These are phyloP conservation scores for Rhizophora apiculata DNA, from an alignment of 345 rosid genomes.

Conservation along the genomic window DNA sequence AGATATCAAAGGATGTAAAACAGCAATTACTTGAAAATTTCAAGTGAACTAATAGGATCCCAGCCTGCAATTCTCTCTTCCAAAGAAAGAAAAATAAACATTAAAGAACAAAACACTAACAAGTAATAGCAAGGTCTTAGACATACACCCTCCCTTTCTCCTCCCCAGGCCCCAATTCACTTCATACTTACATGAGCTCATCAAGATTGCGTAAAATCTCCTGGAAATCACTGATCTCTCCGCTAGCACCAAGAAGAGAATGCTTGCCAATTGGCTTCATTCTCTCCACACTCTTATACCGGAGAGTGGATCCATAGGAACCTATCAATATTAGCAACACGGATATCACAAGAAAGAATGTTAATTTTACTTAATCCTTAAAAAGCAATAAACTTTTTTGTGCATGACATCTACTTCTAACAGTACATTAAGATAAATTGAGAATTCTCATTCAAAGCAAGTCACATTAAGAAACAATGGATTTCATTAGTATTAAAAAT, in stretches of 20 bases:
- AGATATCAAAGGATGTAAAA: conserved; percentile 20
- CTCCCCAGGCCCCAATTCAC: not conserved
- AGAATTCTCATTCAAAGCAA: no score
- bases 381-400: not conserved
- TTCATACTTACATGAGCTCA: conserved; percentile 70
- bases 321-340: conserved; percentile 37
- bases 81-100: not conserved
- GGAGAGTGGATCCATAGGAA: conserved; percentile 92
- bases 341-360: not conserved
- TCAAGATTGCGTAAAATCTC: conserved; percentile 84
- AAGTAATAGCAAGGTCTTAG: not conserved
- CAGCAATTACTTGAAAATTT: conserved; percentile 6
- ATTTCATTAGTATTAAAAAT: no score
- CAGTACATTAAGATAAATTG: no score
- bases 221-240: conserved; percentile 97
- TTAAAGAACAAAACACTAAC: not conserved
- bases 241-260: conserved; percentile 95
- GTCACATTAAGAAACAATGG: no score
- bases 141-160: not conserved
- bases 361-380: not conserved
- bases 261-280: conserved; percentile 86
- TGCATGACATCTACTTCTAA: no score
- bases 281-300: conserved; percentile 89
- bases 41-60: not conserved
- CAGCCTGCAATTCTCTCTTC: not conserved